Evolutionary conservation across 2,329 filamentous ascomycete genomes (phyloP).

Genomic region (Fusarium sp.): DNA sequence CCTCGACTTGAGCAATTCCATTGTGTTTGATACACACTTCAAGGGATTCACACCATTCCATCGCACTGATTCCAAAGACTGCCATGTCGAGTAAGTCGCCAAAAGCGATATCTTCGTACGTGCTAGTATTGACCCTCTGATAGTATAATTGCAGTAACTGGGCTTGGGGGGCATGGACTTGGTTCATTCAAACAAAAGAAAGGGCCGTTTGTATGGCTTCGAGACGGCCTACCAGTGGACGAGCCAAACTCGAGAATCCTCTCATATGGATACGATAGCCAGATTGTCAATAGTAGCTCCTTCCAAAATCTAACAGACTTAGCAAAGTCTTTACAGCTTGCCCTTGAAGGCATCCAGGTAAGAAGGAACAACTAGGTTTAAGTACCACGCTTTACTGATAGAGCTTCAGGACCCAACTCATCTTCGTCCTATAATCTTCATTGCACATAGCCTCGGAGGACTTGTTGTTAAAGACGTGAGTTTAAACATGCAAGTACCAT

Average conservation of each 20-base stretch:
- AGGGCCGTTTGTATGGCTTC: conserved; percentile 4
- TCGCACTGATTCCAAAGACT: neutral
- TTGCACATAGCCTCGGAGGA: neutral
- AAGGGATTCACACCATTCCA: neutral
- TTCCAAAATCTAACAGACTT: conserved; percentile 1
- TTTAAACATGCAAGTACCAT: too few relatives aligned
- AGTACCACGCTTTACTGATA: accelerated
- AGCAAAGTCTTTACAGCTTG: neutral
- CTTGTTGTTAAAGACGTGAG: conserved; percentile 7
- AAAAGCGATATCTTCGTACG: accelerated
- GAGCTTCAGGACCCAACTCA: neutral
- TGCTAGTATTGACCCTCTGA: accelerated
- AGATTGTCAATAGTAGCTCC: accelerated
- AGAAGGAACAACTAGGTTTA: too few relatives aligned
- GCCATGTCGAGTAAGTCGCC: neutral
- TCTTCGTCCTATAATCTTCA: neutral
- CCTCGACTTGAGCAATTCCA: neutral
- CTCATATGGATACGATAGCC: neutral
- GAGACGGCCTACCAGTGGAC: neutral
- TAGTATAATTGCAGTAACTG: neutral
- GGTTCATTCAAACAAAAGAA: conserved; percentile 5
- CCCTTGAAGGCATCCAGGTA: neutral
- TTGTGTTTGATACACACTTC: conserved; percentile 8
- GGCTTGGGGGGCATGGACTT: neutral
- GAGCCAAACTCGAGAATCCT: neutral